These are phyloP conservation scores for Phytopythium boreale DNA, from an alignment of 352 stramenopile species.

Conservation along the genomic window DNA sequence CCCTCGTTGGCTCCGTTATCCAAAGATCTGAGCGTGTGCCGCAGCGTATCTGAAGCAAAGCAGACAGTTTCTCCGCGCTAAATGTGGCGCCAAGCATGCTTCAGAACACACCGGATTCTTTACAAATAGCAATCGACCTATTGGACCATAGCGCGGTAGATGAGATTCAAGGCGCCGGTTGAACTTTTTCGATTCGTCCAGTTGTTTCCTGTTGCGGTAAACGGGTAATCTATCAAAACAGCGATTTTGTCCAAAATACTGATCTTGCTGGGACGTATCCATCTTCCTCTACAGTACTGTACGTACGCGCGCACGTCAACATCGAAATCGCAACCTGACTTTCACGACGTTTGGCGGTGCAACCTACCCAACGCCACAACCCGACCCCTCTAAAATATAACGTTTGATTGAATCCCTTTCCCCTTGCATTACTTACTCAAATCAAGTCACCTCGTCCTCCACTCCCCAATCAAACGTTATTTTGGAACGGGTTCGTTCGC, in stretches of 20 bases:
- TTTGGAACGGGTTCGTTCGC: background rate
- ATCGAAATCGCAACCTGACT: slow-evolving; percentile 11
- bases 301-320: slow-evolving; percentile 13
- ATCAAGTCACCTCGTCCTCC: slow-evolving; percentile 1
- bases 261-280: background rate
- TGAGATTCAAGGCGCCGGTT: background rate
- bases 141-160: background rate
- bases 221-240: background rate
- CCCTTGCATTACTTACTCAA: background rate
- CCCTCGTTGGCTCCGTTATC: too few species aligned
- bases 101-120: too few species aligned
- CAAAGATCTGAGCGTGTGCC: too few species aligned
- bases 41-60: too few species aligned
- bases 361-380: background rate
- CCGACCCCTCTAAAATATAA: slow-evolving; percentile 12
- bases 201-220: background rate
- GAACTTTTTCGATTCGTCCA: background rate
- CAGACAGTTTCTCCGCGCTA: background rate
- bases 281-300: background rate
- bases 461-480: slow-evolving; percentile 3
- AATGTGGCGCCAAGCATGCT: background rate
- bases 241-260: background rate
- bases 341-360: slow-evolving; percentile 10
- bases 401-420: slow-evolving; percentile 17
- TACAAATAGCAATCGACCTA: background rate